Evolutionary conservation across 1,284 basidiomycete genomes (phyloP).

Genomic region (Dichomitus squalens): DNA sequence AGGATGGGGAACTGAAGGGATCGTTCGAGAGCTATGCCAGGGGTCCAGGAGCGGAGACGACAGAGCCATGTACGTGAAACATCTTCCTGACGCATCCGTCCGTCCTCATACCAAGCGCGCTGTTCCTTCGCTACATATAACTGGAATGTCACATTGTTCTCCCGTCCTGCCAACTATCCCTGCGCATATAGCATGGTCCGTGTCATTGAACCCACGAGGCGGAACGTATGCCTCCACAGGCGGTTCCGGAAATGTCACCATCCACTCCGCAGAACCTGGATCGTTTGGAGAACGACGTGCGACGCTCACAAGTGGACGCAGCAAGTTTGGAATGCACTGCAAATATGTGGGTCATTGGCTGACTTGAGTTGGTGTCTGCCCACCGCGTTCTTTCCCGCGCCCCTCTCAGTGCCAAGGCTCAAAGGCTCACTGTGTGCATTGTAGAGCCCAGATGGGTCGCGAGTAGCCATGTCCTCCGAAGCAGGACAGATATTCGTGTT

Average conservation of each 20-base stretch:
- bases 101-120: slow-evolving; percentile 12
- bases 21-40: slow-evolving; percentile 74
- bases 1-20: slow-evolving; percentile 57
- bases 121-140: not conserved
- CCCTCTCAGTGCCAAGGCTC: slow-evolving; percentile 4
- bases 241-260: slow-evolving; percentile 69
- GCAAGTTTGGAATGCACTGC: slow-evolving; percentile 82
- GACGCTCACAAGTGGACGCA: slow-evolving; percentile 67
- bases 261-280: slow-evolving; percentile 61
- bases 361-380: slow-evolving; percentile 9
- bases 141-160: not conserved
- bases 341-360: slow-evolving; percentile 61
- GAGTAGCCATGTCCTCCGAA: slow-evolving; percentile 78
- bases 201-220: slow-evolving; percentile 75
- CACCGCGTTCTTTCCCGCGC: not conserved
- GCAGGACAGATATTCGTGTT: slow-evolving; percentile 82
- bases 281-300: slow-evolving; percentile 64
- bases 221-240: slow-evolving; percentile 80
- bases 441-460: slow-evolving; percentile 83
- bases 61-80: slow-evolving; percentile 70
- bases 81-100: not conserved
- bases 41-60: slow-evolving; percentile 45
- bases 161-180: no score
- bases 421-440: slow-evolving; percentile 17
- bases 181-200: slow-evolving; percentile 81